Percentiles rank a stretch among this genome's conserved stretches.
phyloP scores from a whole-genome alignment of 805 yeast genomes.

The Candida takata region DNA sequence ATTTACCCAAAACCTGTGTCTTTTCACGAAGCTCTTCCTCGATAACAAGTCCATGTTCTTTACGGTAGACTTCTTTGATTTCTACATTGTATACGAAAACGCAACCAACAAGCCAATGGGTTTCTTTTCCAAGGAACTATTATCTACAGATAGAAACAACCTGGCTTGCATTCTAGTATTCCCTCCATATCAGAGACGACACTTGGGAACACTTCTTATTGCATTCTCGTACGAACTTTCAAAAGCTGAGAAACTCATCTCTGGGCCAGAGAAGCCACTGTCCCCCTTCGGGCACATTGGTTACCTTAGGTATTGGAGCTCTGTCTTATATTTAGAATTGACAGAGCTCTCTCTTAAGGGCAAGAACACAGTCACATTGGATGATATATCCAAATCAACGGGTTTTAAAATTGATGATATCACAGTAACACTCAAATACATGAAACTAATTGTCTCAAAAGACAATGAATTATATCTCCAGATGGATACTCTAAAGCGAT shows the following conservation, averaged over 20 bases:
- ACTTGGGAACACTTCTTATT: constrained; percentile 72
- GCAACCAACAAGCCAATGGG: constrained; percentile 63
- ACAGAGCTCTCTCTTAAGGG: constrained; percentile 33
- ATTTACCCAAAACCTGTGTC: constrained; percentile 74
- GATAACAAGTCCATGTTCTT: constrained; percentile 88
- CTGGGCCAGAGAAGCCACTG: constrained; percentile 92
- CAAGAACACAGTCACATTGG: constrained; percentile 32
- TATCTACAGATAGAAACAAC: constrained; percentile 73
- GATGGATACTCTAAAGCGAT: constrained; percentile 7
- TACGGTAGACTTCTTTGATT: constrained; percentile 70
- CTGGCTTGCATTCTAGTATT: constrained; percentile 86
- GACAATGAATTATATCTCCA: constrained; percentile 15
- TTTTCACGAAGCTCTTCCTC: constrained; percentile 81
- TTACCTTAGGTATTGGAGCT: constrained; percentile 73
- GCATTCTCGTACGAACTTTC: constrained; percentile 80
- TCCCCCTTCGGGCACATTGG: constrained; percentile 74
- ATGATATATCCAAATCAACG: constrained; percentile 45
- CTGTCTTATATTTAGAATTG: constrained; percentile 38
- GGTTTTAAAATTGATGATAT: constrained; percentile 63
- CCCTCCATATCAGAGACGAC: constrained; percentile 83
- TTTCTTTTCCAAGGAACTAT: constrained; percentile 81
- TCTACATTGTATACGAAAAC: constrained; percentile 62
- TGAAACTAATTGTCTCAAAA: constrained; percentile 37
- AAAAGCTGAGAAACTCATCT: constrained; percentile 48
- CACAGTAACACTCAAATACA: constrained; percentile 47